Conservation (phyloP, 192 early-diverging fungal genomes). For the Coemansia reversa region DNA sequence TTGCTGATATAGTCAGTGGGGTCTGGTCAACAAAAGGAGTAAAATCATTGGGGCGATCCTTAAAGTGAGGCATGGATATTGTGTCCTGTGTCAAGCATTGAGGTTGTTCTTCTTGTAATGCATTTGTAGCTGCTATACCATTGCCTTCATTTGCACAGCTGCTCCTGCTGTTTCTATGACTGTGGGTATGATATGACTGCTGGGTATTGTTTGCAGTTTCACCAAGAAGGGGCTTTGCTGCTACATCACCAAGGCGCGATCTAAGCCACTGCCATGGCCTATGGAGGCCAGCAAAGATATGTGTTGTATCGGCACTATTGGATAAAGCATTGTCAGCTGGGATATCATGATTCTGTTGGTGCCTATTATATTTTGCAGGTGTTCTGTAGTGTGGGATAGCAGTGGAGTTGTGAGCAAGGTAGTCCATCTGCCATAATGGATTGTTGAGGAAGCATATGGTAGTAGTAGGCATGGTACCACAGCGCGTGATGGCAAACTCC, state of each 20-base stretch:
- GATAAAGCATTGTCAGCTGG: background rate
- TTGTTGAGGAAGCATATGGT: conserved; percentile 59
- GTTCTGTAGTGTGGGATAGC: conserved; percentile 41
- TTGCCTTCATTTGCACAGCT: background rate
- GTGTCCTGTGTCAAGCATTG: conserved; percentile 9
- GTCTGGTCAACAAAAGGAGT: conserved; percentile 61
- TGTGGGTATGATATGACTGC: conserved; percentile 24
- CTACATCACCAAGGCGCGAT: background rate
- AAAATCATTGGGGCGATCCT: conserved; percentile 47
- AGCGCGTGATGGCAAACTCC: conserved; percentile 65
- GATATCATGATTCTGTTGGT: background rate
- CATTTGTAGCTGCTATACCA: background rate
- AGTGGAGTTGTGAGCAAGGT: conserved; percentile 29
- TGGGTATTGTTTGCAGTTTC: background rate
- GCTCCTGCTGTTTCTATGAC: conserved; percentile 13
- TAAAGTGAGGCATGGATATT: conserved; percentile 30
- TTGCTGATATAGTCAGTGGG: conserved; percentile 70
- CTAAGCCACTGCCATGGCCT: conserved; percentile 8
- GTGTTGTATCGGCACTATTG: background rate
- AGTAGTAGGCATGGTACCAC: conserved; percentile 26
- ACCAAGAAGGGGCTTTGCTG: conserved; percentile 13
- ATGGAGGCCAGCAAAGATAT: background rate
- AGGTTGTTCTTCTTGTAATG: background rate
- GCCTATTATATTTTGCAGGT: conserved; percentile 8
- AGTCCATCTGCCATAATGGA: conserved; percentile 52